Percentiles rank a stretch among this genome's conserved stretches.
These are phyloP conservation scores for Penicillium hordei DNA, from an alignment of 2,329 filamentous ascomycete species.

Conservation along the genomic window DNA sequence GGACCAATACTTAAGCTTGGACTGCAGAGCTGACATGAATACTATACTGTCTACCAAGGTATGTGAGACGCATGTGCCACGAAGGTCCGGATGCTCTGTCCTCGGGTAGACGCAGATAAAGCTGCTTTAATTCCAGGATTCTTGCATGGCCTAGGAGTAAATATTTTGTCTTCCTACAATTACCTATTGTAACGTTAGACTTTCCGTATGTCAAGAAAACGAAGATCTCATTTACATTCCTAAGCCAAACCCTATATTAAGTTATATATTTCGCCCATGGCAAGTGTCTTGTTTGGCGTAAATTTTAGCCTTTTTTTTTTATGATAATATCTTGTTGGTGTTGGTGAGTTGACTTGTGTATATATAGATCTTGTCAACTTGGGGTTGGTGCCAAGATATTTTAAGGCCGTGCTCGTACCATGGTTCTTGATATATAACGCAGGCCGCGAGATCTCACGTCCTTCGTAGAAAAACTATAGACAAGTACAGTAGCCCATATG, in stretches of 20 bases:
- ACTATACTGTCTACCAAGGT: not conserved
- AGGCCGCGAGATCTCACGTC: not conserved
- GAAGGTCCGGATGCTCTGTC: not conserved
- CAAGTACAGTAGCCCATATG: not conserved
- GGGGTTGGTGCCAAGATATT: not conserved
- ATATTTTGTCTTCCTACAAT: not conserved
- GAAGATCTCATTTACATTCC: not conserved
- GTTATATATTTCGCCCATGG: no score
- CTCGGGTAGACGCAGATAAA: not conserved
- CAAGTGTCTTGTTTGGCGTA: no score
- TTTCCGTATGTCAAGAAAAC: not conserved
- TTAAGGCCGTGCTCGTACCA: not conserved
- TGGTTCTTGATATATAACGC: not conserved
- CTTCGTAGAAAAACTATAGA: not conserved
- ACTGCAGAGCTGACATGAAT: not conserved
- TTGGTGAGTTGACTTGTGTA: not conserved
- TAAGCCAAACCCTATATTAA: not conserved
- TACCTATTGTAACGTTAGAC: not conserved
- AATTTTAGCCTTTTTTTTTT: no score
- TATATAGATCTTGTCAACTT: not conserved
- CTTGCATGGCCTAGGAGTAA: not conserved
- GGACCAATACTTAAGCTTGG: slow-evolving; percentile 29
- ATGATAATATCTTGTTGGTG: no score
- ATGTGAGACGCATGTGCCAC: not conserved
- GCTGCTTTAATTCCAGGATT: not conserved